Evolutionary conservation across 768 basidiomycete genomes (phyloP).

Genomic region (Serpula lacrymans): DNA sequence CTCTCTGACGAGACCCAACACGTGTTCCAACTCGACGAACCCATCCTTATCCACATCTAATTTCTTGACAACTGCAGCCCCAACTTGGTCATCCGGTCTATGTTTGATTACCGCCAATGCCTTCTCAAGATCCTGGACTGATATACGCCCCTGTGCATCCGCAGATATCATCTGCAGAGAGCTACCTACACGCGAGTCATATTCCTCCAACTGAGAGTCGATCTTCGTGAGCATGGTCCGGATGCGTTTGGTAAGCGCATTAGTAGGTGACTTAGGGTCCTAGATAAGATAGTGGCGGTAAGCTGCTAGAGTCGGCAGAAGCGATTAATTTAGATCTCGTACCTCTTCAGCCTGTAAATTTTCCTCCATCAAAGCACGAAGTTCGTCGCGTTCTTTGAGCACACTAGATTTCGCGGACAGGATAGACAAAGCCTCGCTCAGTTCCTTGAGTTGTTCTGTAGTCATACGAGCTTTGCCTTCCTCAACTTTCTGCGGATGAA

Average conservation of each 20-base stretch:
- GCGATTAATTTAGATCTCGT: conserved; percentile 5
- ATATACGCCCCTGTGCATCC: conserved; percentile 84
- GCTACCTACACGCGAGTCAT: conserved; percentile 83
- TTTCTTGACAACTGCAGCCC: conserved; percentile 84
- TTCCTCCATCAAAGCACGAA: conserved; percentile 89
- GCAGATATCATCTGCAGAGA: conserved; percentile 85
- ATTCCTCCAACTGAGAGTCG: conserved; percentile 86
- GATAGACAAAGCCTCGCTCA: conserved; percentile 86
- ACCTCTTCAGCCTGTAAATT: conserved; percentile 89
- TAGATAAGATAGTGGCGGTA: conserved; percentile 25
- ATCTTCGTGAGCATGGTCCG: conserved; percentile 94
- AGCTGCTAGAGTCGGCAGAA: too few species aligned
- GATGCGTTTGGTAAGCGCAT: conserved; percentile 92
- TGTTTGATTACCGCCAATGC: conserved; percentile 94
- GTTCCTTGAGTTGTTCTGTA: conserved; percentile 90
- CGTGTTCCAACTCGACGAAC: conserved; percentile 92
- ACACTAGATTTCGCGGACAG: conserved; percentile 93
- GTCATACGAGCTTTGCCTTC: conserved; percentile 92
- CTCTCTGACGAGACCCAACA: conserved; percentile 83
- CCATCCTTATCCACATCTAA: conserved; percentile 96
- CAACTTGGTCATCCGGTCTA: conserved; percentile 84
- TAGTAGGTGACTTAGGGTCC: conserved; percentile 79
- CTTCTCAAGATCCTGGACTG: conserved; percentile 83
- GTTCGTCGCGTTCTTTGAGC: conserved; percentile 92
- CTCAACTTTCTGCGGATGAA: conserved; percentile 57